phyloP scores from a whole-genome alignment of 176 grass and related monocot species.

The Lolium multiflorum region DNA sequence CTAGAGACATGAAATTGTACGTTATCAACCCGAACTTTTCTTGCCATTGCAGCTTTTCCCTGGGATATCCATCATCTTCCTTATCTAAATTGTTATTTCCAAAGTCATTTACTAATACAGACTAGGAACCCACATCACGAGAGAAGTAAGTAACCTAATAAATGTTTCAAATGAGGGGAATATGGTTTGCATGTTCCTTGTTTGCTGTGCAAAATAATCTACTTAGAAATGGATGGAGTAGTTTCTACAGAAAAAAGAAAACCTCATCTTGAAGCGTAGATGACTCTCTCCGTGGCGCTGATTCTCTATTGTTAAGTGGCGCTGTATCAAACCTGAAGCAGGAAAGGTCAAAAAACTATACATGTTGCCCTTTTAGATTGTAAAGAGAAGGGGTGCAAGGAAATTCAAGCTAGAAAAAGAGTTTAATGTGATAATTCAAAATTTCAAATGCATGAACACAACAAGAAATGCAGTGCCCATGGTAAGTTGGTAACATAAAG shows the following conservation, averaged over 20 bases:
- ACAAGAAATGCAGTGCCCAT: conserved; percentile 21
- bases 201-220: not conserved
- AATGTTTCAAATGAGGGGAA: not conserved
- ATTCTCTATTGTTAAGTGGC: conserved; percentile 64
- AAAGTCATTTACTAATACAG: not conserved
- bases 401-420: conserved; percentile 36
- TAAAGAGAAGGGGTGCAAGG: not conserved
- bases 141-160: not conserved
- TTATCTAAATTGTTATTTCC: conserved; percentile 14
- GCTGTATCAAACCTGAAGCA: conserved; percentile 64
- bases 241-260: conserved; percentile 43
- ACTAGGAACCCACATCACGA: not conserved
- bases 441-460: not conserved
- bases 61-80: not conserved
- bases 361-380: conserved; percentile 5
- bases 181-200: conserved; percentile 6
- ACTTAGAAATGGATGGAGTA: not conserved
- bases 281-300: conserved; percentile 67
- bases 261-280: conserved; percentile 99
- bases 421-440: conserved; percentile 12
- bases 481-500: conserved; percentile 14
- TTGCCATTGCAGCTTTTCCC: not conserved
- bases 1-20: not conserved
- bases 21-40: not conserved
- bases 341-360: conserved; percentile 14